Base-by-base conservation (phyloP, 345 rosid genomes). In the Ricinus communis region DNA sequence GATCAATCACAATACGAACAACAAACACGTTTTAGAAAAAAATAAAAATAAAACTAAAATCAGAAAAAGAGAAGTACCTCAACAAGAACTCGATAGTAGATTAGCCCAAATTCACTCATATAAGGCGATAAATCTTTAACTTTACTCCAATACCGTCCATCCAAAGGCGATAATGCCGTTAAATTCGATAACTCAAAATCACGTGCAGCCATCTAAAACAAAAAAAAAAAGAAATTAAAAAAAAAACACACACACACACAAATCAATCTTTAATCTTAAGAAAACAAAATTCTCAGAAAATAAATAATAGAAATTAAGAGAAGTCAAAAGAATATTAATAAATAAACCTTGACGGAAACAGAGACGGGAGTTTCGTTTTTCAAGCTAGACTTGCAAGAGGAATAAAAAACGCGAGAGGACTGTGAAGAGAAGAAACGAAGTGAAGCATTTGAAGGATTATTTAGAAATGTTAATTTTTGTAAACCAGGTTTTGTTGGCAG, bases 81-180 rank as follows among this genome's bases (percentile, higher is more conserved):
- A 40, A 95, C 97, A 1, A 92, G 81, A 52, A 89, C 91, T 5
- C 98, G 81, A 71, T 79, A 92, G 78, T 84, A 90, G 43, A 95
- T 90, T 51, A 92, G 77, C 1, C 97, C 97, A 71, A 80, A 95
- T 80, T 92, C 97, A 67, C 99, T 95, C 94, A 92, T 68, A 49
- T 80, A 86, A 69, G 94, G 87, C 54, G 99, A 88, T 80, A 92
- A 85, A 43, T 87, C 93, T 85, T 92, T 89, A 56, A 89, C 98
- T 82, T 83, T 82, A 0, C 86, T 82, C 97, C 99, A 88, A 55
- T 95, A 95, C 61, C 98, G 96, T 40, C 99, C 99, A 68, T 92
- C 98, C 84, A 95, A 71, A 51, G 98, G 97, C 0, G 98, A 92
- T 61, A 95, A 75, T 0, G 99, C 96, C 14, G 97, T 92, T 63